Percentiles rank a stretch among this genome's conserved stretches.
Evolutionary conservation across 1,139 yeast species (phyloP).

Genomic region (Taphrina pruni): DNA sequence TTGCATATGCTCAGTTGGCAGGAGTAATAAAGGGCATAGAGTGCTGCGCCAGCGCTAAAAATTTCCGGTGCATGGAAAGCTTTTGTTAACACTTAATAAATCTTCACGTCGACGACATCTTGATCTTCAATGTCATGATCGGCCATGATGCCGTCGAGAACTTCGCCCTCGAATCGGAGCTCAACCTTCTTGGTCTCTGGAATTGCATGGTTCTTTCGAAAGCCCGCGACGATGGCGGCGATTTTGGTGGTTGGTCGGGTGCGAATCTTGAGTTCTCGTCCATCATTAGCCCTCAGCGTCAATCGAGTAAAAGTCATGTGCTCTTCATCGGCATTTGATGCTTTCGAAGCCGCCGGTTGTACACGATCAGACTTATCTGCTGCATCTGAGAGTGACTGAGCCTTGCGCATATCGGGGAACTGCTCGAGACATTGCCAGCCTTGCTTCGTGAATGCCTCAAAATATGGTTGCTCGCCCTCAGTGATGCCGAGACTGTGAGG

Average conservation of each 20-base stretch:
- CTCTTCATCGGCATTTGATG: background rate
- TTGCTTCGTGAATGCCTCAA: conserved; percentile 29
- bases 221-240: conserved; percentile 15
- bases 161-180: conserved; percentile 28
- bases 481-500: conserved; percentile 22
- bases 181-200: background rate
- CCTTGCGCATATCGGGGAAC: conserved; percentile 25
- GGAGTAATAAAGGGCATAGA: background rate
- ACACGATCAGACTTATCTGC: background rate
- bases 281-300: conserved; percentile 15
- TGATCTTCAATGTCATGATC: conserved; percentile 29
- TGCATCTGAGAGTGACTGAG: background rate
- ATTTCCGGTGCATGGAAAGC: too few species aligned
- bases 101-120: conserved; percentile 27
- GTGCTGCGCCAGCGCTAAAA: conserved; percentile 1
- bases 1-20: background rate
- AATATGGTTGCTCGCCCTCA: conserved; percentile 19
- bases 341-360: background rate
- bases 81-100: background rate
- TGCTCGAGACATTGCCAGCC: conserved; percentile 26
- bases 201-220: conserved; percentile 8
- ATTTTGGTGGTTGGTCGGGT: conserved; percentile 16
- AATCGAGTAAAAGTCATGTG: background rate
- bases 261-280: conserved; percentile 27
- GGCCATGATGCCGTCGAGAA: conserved; percentile 23